Conservation (phyloP, 2,329 filamentous ascomycete genomes). For the Fusarium agapanthi region DNA sequence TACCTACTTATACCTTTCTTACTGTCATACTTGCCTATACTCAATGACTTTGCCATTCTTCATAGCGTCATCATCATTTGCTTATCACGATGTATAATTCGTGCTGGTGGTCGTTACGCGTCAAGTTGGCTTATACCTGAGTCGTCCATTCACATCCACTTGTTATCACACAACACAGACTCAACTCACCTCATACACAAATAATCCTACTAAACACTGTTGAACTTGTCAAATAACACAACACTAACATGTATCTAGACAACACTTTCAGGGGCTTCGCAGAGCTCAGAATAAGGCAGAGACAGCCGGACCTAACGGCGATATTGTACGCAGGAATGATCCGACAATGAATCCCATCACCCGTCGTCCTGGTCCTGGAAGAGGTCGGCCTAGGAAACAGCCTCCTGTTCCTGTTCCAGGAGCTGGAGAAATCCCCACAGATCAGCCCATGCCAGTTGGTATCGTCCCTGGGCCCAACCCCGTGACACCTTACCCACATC, state of each 20-base stretch:
- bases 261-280: conserved; percentile 69
- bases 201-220: background rate
- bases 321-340: conserved; percentile 54
- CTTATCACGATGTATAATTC: conserved; percentile 8
- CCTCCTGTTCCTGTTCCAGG: conserved; percentile 36
- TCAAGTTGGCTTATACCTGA: conserved; percentile 19
- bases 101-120: conserved; percentile 5
- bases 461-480: conserved; percentile 2
- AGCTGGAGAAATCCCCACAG: conserved; percentile 10
- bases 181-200: background rate
- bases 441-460: conserved; percentile 11
- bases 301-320: conserved; percentile 45
- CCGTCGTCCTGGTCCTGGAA: conserved; percentile 66
- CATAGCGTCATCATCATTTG: background rate
- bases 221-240: background rate
- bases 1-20: conserved; percentile 32
- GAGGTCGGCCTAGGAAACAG: conserved; percentile 62
- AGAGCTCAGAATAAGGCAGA: conserved; percentile 64
- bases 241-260: conserved; percentile 50
- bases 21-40: background rate
- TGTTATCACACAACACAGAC: background rate
- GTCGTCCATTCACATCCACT: background rate
- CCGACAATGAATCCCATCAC: conserved; percentile 67
- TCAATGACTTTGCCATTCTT: background rate
- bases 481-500: conserved; percentile 2